Percentiles rank a stretch among this genome's conserved stretches.
Evolutionary conservation across 305 asterid genomes (phyloP).

Genomic region (Solanum hybrid): DNA sequence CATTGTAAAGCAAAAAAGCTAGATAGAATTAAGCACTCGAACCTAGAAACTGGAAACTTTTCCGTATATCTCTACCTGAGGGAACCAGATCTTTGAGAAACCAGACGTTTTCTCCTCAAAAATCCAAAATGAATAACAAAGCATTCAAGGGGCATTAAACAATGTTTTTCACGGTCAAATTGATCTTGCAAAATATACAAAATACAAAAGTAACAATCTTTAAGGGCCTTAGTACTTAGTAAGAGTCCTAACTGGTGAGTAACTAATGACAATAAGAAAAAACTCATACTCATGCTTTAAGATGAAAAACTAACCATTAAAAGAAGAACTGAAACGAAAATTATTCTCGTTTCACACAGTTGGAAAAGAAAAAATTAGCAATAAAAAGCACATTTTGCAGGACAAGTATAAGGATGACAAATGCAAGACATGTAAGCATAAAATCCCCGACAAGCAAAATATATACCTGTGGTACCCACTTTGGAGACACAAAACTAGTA

Average conservation of each 20-base stretch:
- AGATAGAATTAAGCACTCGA: neutral
- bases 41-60: neutral
- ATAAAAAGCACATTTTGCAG: neutral
- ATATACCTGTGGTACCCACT: constrained; percentile 92
- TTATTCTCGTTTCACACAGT: neutral
- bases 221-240: neutral
- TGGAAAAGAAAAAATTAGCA: neutral
- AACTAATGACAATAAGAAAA: neutral
- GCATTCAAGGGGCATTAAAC: neutral
- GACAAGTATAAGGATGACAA: neutral
- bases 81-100: neutral
- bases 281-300: neutral
- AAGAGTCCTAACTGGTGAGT: neutral
- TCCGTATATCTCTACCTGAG: neutral
- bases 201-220: neutral
- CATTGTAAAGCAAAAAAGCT: neutral
- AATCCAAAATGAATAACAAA: neutral
- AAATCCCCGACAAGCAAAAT: neutral
- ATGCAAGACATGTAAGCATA: neutral
- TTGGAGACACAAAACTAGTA: constrained; percentile 87
- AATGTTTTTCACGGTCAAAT: neutral
- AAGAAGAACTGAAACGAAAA: neutral
- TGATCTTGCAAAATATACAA: neutral
- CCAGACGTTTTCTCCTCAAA: neutral
- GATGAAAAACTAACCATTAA: neutral